Evolutionary conservation across 306 rosid species (phyloP).

Genomic region (Casuarina equisetifolia): DNA sequence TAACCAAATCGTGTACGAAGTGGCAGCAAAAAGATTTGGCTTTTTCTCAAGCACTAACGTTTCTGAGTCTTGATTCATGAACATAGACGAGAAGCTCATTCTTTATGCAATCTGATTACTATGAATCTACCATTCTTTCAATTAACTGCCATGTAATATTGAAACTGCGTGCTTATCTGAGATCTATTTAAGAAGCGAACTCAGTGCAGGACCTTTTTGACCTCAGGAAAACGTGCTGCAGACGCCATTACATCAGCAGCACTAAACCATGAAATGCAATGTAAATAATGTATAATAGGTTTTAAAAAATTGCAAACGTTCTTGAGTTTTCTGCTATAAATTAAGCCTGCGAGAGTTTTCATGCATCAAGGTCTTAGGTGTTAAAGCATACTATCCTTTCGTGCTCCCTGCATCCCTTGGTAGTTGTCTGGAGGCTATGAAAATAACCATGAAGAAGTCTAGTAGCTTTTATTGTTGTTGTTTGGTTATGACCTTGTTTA

Average conservation of each 20-base stretch:
- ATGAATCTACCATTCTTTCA: conserved; percentile 14
- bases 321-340: not conserved
- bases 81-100: not conserved
- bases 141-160: not conserved
- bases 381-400: not conserved
- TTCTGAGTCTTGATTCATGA: conserved; percentile 9
- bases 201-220: not conserved
- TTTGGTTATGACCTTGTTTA: conserved; percentile 32
- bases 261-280: not conserved
- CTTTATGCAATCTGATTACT: conserved; percentile 14
- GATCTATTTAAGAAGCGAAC: not conserved
- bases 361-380: not conserved
- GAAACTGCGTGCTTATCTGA: not conserved
- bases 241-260: conserved; percentile 7
- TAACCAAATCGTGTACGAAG: not conserved
- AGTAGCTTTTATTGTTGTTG: conserved; percentile 16
- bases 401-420: not conserved
- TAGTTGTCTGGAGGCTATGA: not conserved
- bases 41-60: not conserved
- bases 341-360: not conserved
- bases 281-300: not conserved
- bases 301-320: not conserved
- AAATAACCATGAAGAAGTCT: conserved; percentile 33
- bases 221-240: not conserved
- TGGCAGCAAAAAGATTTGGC: not conserved